These are phyloP conservation scores for Talaromyces stipitatus DNA, from an alignment of 495 filamentous ascomycete species.

Conservation along the genomic window DNA sequence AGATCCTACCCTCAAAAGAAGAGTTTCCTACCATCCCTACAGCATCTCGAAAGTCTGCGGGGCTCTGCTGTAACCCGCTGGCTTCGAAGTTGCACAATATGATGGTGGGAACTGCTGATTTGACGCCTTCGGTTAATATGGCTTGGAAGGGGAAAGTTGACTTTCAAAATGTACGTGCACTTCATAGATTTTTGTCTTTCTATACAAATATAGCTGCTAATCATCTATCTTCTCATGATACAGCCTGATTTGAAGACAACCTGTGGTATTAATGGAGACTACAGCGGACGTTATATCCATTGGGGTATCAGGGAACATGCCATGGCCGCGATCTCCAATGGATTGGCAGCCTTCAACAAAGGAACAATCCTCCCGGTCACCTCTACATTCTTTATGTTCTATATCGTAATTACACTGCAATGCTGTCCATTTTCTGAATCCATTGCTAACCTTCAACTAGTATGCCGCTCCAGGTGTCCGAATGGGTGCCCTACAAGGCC, in stretches of 20 bases:
- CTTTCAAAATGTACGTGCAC: slow-evolving; percentile 41
- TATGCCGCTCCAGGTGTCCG: slow-evolving; percentile 52
- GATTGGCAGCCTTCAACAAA: slow-evolving; percentile 42
- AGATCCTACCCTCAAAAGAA: slow-evolving; percentile 30
- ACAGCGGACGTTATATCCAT: slow-evolving; percentile 46
- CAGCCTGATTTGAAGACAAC: slow-evolving; percentile 35
- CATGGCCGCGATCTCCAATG: slow-evolving; percentile 46
- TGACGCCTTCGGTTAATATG: slow-evolving; percentile 52
- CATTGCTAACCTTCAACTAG: not conserved
- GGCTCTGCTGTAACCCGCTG: slow-evolving; percentile 43
- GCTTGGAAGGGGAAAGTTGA: slow-evolving; percentile 45
- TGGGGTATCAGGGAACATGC: slow-evolving; percentile 49
- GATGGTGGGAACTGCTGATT: slow-evolving; percentile 54
- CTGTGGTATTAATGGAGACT: slow-evolving; percentile 41
- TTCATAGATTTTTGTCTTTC: not conserved
- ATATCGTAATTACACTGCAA: slow-evolving; percentile 18
- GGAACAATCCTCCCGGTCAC: slow-evolving; percentile 46
- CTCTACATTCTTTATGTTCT: slow-evolving; percentile 56
- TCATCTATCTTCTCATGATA: no score
- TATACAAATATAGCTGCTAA: no score
- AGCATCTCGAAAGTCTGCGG: slow-evolving; percentile 40
- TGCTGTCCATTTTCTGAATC: not conserved
- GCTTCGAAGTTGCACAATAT: slow-evolving; percentile 37
- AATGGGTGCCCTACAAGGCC: slow-evolving; percentile 50
- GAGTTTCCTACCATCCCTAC: slow-evolving; percentile 39